These are phyloP conservation scores for Secale cereale DNA, from an alignment of 176 grass and related monocot species.

Conservation along the genomic window DNA sequence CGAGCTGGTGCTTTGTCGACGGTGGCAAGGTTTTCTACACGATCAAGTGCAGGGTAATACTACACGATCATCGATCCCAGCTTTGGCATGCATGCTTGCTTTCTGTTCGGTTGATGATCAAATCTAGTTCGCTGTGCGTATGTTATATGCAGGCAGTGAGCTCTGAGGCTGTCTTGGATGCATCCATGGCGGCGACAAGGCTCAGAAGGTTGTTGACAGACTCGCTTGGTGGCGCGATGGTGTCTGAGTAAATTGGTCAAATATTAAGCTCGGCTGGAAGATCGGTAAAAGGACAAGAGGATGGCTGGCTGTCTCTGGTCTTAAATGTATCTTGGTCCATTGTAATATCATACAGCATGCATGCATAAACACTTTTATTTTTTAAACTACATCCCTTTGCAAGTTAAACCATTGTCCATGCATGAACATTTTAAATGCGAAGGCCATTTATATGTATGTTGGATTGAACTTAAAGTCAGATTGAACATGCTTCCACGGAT, in stretches of 20 bases:
- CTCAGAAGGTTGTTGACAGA: not conserved
- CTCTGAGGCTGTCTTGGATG: not conserved
- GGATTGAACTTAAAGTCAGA: too few species aligned
- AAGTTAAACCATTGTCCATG: not conserved
- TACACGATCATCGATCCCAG: not conserved
- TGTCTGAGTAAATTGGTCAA: not conserved
- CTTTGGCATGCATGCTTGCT: not conserved
- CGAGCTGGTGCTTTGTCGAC: not conserved
- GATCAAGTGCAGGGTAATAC: slow-evolving; percentile 21
- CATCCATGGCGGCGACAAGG: not conserved
- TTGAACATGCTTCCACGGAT: too few species aligned
- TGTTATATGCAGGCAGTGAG: not conserved
- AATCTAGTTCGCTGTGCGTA: not conserved
- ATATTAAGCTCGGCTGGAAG: not conserved
- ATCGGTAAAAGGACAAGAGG: not conserved
- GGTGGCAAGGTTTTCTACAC: not conserved
- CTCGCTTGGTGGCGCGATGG: not conserved
- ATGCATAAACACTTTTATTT: not conserved
- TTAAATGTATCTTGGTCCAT: not conserved
- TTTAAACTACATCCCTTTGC: not conserved
- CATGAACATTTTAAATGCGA: too few species aligned
- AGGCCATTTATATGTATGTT: too few species aligned
- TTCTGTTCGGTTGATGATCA: not conserved
- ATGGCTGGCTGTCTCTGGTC: not conserved
- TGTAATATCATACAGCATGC: not conserved